Base-by-base conservation (phyloP, 306 rosid species). In the Malus sylvestris region DNA sequence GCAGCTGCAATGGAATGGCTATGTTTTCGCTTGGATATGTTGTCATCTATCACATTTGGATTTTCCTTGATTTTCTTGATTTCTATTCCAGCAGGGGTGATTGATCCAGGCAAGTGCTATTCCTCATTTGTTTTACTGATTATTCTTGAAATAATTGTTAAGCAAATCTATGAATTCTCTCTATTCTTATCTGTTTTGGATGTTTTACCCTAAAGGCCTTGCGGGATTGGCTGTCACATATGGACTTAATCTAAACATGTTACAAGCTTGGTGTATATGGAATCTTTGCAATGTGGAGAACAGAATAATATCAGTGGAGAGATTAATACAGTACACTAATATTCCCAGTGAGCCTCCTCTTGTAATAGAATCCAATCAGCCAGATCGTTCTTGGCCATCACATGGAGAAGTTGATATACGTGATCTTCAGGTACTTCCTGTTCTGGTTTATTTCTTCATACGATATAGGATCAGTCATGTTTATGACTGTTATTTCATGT, bases 171-270 rank as follows among this genome's bases (percentile, higher is more conserved):
- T 73, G 32, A 64, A 20, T 67, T 4, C 53, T 27, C 29, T 27
- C 29, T 27, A 27, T 27, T 65, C 45, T 49, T 45, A 27, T 5
- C 57, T 72, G 20, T 40, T 64, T 27, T 32, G 25, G 35, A 68
- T 53, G 45, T 23, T 23, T 64, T 72, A 32, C 62, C 22, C 8
- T 88, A 60, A 69, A 91, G 95, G 95, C 60, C 83, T 93, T 72
- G 90, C 98, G 29, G 98, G 96, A 70, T 85, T 93, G 83, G 91
- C 93, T 49, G 97, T 91, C 81, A 91, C 96, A 13, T 93, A 89
- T 68, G 98, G 96, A 67, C 90, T 89, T 61, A 86, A 75, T 83
- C 87, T 91, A 76, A 91, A 89, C 70, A 53, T 19, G 64, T 3
- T 87, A 64, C 98, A 85, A 81, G 69, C 77, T 71, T 30, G 5